Evolutionary conservation across 2,329 filamentous ascomycete genomes (phyloP).

Genomic region (Penicillium occitanis): DNA sequence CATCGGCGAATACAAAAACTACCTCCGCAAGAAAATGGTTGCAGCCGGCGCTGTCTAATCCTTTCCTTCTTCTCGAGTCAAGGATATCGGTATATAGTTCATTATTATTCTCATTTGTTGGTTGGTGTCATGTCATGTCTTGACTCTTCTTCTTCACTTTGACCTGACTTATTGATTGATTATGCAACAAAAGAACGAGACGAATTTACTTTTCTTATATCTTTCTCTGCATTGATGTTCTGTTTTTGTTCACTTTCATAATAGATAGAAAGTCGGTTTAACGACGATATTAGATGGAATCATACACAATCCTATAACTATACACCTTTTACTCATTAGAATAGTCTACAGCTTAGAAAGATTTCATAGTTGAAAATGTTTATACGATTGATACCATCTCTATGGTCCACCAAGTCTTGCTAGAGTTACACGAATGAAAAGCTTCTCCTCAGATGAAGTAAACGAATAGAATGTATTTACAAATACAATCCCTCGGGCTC

Average conservation of each 20-base stretch:
- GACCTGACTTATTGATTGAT: not conserved
- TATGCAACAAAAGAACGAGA: slow-evolving; percentile 9
- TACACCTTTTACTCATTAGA: not conserved
- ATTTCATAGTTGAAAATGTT: not conserved
- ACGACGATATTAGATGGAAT: slow-evolving; percentile 6
- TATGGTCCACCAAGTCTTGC: not conserved
- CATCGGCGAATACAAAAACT: slow-evolving; percentile 96
- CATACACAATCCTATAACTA: not conserved
- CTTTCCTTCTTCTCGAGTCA: not conserved
- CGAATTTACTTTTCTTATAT: slow-evolving; percentile 1
- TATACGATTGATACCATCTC: not conserved
- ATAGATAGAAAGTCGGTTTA: slow-evolving; percentile 9
- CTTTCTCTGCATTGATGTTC: not conserved
- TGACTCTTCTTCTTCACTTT: not conserved
- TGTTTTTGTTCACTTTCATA: not conserved
- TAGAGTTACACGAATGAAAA: slow-evolving; percentile 14
- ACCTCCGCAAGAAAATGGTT: slow-evolving; percentile 99
- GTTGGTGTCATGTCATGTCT: not conserved
- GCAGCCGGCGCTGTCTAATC: slow-evolving; percentile 75
- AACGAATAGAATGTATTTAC: slow-evolving; percentile 54
- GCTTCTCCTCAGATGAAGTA: not conserved
- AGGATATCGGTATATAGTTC: slow-evolving; percentile 1
- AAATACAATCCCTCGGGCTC: slow-evolving; percentile 98
- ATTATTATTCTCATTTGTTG: not conserved
- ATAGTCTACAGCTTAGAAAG: not conserved